These are phyloP conservation scores for Pterocarpus santalinus DNA, from an alignment of 306 rosid species.

Conservation along the genomic window DNA sequence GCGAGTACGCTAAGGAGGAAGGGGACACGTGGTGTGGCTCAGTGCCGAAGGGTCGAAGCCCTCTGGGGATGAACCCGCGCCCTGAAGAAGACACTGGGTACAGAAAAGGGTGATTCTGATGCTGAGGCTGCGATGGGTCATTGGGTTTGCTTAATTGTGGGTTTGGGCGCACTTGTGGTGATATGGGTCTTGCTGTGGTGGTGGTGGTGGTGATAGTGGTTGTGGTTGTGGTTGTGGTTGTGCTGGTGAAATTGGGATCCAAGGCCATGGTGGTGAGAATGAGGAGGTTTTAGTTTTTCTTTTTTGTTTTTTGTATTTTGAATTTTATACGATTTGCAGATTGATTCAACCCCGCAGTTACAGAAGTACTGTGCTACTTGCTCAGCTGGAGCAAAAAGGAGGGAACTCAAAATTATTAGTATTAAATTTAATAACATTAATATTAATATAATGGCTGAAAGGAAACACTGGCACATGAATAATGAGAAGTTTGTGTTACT, in stretches of 20 bases:
- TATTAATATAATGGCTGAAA: too few species aligned
- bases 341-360: background rate
- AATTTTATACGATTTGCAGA: background rate
- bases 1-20: constrained; percentile 51
- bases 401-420: background rate
- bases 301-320: too few species aligned
- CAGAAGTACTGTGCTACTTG: too few species aligned
- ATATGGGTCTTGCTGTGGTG: constrained; percentile 12
- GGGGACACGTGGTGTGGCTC: constrained; percentile 43
- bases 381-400: background rate
- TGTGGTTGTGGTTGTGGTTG: constrained; percentile 10
- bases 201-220: background rate
- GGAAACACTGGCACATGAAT: too few species aligned
- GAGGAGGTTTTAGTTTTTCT: background rate
- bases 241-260: background rate
- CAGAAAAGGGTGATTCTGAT: constrained; percentile 35
- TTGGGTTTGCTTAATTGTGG: background rate
- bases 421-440: too few species aligned
- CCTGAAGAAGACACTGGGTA: constrained; percentile 77
- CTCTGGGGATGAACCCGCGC: constrained; percentile 66
- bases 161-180: constrained; percentile 4
- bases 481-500: too few species aligned
- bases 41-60: constrained; percentile 39
- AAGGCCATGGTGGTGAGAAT: background rate
- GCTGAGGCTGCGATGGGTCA: background rate